phyloP scores from a whole-genome alignment of 2,329 filamentous ascomycete species.

The Zalaria sp. region DNA sequence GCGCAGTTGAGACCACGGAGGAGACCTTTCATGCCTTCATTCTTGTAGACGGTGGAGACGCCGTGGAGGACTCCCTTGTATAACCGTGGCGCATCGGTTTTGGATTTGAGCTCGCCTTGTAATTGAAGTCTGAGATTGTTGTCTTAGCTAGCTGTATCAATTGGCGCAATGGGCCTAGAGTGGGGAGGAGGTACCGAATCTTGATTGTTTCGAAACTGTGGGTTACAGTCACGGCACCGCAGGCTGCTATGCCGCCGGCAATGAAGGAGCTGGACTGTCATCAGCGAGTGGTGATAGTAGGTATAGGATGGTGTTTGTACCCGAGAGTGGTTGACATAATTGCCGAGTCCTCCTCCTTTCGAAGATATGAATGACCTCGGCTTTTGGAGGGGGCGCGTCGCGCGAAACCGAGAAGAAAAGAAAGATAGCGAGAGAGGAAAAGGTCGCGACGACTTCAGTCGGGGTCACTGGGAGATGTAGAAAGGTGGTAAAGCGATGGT shows the following conservation, averaged over 20 bases:
- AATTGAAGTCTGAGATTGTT: constrained; percentile 59
- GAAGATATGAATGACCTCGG: no score
- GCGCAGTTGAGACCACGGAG: constrained; percentile 83
- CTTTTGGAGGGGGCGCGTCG: no score
- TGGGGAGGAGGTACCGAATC: constrained; percentile 54
- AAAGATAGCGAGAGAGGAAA: no score
- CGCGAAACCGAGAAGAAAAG: no score
- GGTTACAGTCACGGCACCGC: constrained; percentile 91
- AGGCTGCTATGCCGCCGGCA: constrained; percentile 90
- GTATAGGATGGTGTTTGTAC: constrained; percentile 12
- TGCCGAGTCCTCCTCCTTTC: background rate
- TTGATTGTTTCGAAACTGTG: constrained; percentile 99
- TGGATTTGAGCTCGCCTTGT: constrained; percentile 86
- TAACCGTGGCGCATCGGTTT: constrained; percentile 69
- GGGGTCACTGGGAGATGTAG: no score
- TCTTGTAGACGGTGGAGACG: constrained; percentile 74
- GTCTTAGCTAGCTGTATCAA: no score
- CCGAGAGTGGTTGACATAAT: constrained; percentile 36
- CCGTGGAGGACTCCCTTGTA: constrained; percentile 89
- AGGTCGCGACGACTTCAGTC: no score
- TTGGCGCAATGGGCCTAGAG: constrained; percentile 5
- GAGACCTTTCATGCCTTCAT: constrained; percentile 75
- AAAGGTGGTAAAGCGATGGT: no score
- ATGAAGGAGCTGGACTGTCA: constrained; percentile 57
- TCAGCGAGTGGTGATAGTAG: background rate